Base-by-base conservation (phyloP, 371 early-diverging fungal genomes). In the Umbelopsis sp. region DNA sequence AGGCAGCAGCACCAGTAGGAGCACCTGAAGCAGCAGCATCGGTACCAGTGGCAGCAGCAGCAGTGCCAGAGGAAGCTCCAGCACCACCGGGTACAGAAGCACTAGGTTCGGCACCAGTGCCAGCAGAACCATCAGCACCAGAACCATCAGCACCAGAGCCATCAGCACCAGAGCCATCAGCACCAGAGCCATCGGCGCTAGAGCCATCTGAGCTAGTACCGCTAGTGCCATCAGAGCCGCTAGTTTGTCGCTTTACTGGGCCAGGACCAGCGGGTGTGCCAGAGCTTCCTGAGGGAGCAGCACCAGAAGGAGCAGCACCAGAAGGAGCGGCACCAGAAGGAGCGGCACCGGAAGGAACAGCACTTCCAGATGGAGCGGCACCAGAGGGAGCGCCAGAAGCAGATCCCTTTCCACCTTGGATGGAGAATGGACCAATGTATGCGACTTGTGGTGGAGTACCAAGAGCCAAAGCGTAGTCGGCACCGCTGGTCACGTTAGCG, bases 381-480 rank as follows among this genome's bases (percentile, higher is more conserved):
- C 68, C 73, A 53, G 65, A 51, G 48, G 66, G 57, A 24, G n/a
- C 18, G 35, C 44, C 63, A 63, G 76, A 66, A 18, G 63, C 29
- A 24, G 51, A 41, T 38, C 65, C 65, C 18, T 65, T 73, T 50
- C 53, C 63, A 50, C 63, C 66, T 35, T 68, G 63, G 41, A 76
- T 57, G 14, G 48, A 75, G 18, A 83, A 63, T 57, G 73, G 75
- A 69, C 80, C 80, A 68, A 80, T 80, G 63, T 80, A 80, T 57
- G 80, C 73, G 73, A 77, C 74, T 41, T 80, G 66, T n/a, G 70
- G 70, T 38, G 76, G 69, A 5, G 32, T 57, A 20, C 80, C 78
- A 25, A 80, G 65, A 25, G 80, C 78, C 22, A 85, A 69, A 24
- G 85, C 75, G 67, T 85, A 85, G 20, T 70, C 67, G 14, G 24